Base-by-base conservation (phyloP, 176 grass and related monocot species). In the Hsuehochloa calcarea region DNA sequence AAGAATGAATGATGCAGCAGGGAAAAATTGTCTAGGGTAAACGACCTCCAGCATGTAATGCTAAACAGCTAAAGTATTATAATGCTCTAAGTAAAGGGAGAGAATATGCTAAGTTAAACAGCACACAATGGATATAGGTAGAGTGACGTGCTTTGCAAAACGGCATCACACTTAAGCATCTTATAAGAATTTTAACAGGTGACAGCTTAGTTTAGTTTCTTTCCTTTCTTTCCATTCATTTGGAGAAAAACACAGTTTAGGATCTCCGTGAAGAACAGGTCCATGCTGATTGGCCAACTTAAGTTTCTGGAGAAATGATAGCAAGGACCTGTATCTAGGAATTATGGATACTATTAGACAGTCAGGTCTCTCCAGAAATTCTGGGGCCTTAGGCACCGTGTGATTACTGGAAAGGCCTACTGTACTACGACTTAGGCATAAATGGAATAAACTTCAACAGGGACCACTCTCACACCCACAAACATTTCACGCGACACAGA, bases 101-200 rank as follows among this genome's bases (percentile, higher is more conserved):
- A 38, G 6, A 19, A 0, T 70, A 25, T 34, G 25, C 59, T 45
- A 4, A 54, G 12, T 58, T 74, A 54, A 6, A 9, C 13, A 65
- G 82, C 13, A 31, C 16, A 88, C 15, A n/a, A 66, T 79, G 34
- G n/a, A 37, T 72, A 70, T 78, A 31, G 43, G 15, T 79, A 65
- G 17, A 82, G 44, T 15, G 55, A 39, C 60, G 68, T 67, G 47
- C n/a, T 68, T 43, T 74, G 37, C 12, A 61, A 60, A 69, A 82
- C 7, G 10, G 6, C 25, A 38, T 64, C 54, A 9, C 14, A 64
- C 75, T 86, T 64, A 51, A 41, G 19, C 25, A 31, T 82, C 65
- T 72, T 58, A 67, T 26, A 82, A 44, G 37, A 65, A 83, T 77
- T 26, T 78, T 63, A 52, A 85, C 12, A 80, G 50, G 54, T 12